These are phyloP conservation scores for Talaromyces sp. DNA, from an alignment of 2,329 filamentous ascomycete species.

Conservation along the genomic window DNA sequence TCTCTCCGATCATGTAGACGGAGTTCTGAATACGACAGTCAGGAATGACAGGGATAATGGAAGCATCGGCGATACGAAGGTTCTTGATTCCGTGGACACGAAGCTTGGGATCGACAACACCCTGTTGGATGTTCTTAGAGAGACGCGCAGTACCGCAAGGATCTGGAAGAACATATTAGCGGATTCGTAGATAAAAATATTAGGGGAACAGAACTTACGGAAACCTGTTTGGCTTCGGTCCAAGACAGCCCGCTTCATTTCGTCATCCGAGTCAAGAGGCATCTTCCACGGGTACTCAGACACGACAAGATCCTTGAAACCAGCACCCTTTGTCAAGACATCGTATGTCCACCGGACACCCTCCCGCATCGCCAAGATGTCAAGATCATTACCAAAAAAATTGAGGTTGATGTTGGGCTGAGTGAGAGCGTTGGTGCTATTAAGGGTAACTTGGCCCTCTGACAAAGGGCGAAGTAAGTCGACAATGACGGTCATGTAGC, in stretches of 20 bases:
- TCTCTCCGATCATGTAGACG: slow-evolving; percentile 62
- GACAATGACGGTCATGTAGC: slow-evolving; percentile 34
- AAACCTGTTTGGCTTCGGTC: slow-evolving; percentile 57
- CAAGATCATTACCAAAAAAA: slow-evolving; percentile 49
- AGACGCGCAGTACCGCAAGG: slow-evolving; percentile 58
- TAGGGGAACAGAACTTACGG: slow-evolving; percentile 22
- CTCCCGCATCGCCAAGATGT: slow-evolving; percentile 57
- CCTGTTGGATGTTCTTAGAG: slow-evolving; percentile 39
- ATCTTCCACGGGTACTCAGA: slow-evolving; percentile 60
- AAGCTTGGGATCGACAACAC: slow-evolving; percentile 49
- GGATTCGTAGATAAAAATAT: neutral
- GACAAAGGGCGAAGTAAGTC: slow-evolving; percentile 45
- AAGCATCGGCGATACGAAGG: slow-evolving; percentile 58
- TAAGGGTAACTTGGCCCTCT: slow-evolving; percentile 37
- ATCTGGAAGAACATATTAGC: slow-evolving; percentile 29
- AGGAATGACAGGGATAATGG: slow-evolving; percentile 56
- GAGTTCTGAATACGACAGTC: slow-evolving; percentile 60
- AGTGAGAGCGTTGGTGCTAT: slow-evolving; percentile 35
- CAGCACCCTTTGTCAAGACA: slow-evolving; percentile 57
- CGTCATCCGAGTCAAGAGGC: slow-evolving; percentile 56
- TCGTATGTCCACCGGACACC: slow-evolving; percentile 56
- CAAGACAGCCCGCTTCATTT: slow-evolving; percentile 57
- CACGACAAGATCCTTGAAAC: slow-evolving; percentile 48
- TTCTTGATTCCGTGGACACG: slow-evolving; percentile 56
- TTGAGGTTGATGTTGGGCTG: slow-evolving; percentile 45